Evolutionary conservation across 352 stramenopile species (phyloP).

Genomic region (Pythium monospermum): DNA sequence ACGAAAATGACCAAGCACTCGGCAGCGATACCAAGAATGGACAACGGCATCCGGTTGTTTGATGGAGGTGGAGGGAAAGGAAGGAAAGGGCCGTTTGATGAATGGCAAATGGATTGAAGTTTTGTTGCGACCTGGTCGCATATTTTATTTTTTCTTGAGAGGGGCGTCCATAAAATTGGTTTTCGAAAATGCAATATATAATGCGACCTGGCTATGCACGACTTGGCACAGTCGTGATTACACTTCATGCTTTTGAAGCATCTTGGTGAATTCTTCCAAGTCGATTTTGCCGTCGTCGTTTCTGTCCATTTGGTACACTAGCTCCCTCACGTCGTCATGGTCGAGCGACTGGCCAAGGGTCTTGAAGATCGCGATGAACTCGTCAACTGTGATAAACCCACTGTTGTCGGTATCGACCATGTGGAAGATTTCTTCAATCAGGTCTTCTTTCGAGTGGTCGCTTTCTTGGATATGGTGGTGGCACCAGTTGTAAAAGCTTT

Average conservation of each 20-base stretch:
- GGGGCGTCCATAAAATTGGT: too few species aligned
- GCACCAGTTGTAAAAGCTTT: constrained; percentile 72
- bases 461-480: constrained; percentile 52
- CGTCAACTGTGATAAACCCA: constrained; percentile 62
- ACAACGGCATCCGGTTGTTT: background rate
- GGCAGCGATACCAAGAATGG: background rate
- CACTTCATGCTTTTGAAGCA: constrained; percentile 72
- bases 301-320: constrained; percentile 71
- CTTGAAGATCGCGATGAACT: constrained; percentile 72
- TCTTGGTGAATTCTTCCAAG: constrained; percentile 63
- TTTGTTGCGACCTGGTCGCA: too few species aligned
- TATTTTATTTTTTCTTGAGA: too few species aligned
- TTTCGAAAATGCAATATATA: too few species aligned
- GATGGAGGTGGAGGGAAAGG: constrained; percentile 1
- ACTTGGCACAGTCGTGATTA: too few species aligned
- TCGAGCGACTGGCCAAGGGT: constrained; percentile 62
- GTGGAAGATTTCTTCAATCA: constrained; percentile 65
- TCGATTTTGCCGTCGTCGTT: constrained; percentile 77
- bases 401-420: constrained; percentile 63
- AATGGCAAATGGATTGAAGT: too few species aligned
- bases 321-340: constrained; percentile 65
- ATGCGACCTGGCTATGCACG: too few species aligned
- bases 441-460: constrained; percentile 44
- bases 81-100: too few species aligned
- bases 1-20: constrained; percentile 9